Evolutionary conservation across 2,329 filamentous ascomycete genomes (phyloP).

Genomic region (Rosellinia necatrix): DNA sequence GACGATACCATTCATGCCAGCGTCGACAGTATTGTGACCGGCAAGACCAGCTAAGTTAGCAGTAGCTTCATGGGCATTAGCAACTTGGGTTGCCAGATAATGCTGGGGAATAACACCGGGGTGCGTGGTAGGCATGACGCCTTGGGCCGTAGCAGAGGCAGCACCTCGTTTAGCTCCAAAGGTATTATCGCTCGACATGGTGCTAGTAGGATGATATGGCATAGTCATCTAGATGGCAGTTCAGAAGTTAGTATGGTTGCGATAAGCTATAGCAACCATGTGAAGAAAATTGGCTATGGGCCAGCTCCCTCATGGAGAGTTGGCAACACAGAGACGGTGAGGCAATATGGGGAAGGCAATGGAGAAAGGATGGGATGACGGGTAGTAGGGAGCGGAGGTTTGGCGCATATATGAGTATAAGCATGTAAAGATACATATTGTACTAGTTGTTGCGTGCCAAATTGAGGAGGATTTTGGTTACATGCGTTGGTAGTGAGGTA

Average conservation of each 20-base stretch:
- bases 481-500: too few relatives aligned
- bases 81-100: constrained; percentile 34
- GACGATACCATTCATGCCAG: constrained; percentile 37
- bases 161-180: constrained; percentile 32
- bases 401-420: too few relatives aligned
- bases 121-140: constrained; percentile 28
- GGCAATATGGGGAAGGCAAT: too few relatives aligned
- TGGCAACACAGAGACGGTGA: too few relatives aligned
- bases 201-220: constrained; percentile 31
- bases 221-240: constrained; percentile 29
- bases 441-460: not conserved
- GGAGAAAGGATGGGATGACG: too few relatives aligned
- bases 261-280: not conserved
- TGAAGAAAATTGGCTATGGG: not conserved
- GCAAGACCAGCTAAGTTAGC: constrained; percentile 29
- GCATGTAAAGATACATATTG: too few relatives aligned
- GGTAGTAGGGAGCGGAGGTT: too few relatives aligned
- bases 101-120: constrained; percentile 26
- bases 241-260: constrained; percentile 8
- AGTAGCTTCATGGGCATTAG: constrained; percentile 28
- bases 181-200: constrained; percentile 34
- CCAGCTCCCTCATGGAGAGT: not conserved
- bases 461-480: not conserved
- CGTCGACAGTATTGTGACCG: constrained; percentile 30
- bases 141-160: constrained; percentile 32